Evolutionary conservation across 768 basidiomycete genomes (phyloP), one percentile per base, ranked within the genome.

Genomic region (Leccinum fibrillosum): DNA sequence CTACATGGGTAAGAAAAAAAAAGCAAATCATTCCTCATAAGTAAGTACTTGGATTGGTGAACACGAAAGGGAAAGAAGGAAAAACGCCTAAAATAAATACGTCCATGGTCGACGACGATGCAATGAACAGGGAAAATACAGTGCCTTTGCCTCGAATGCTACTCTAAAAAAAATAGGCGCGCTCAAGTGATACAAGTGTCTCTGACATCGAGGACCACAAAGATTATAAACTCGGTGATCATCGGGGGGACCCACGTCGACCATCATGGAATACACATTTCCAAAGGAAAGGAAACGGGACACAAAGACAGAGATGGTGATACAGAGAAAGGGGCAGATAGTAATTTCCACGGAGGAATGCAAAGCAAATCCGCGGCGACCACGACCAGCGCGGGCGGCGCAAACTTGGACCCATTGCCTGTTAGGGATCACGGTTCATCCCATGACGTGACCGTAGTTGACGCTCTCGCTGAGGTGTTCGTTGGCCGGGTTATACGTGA

Each of bases 401-500:
- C 26, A 30, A 19, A 25, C 23, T 23, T 23, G 28, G n/a, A 49
- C 12, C 11, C 10, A 19, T 45, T 49, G 35, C 11, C 19, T n/a
- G 9, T 42, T 32, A 15, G 21, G 10, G 23, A 56, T 62, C 60
- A 74, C 10, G 6, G 21, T 55, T 64, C 60, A 73, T 17, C 73
- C 71, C 70, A 73, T 73, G 58, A 56, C 71, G 49, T 75, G 67
- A 39, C 72, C 60, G 61, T 89, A 90, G 73, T 79, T 88, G 66
- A 88, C 88, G 67, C 90, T 92, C 76, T 90, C 90, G 73, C 89
- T 88, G 67, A 92, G 81, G 66, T 92, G 88, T 64, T 91, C 89
- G 70, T 89, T 90, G 23, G 85, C 84, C 1, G 90, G 89, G 71
- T 92, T 92, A 72, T 92, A 93, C 5, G 91, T 93, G 76, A 94